Conservation (phyloP, 2,329 filamentous ascomycete genomes). For the Coniella lustricola region DNA sequence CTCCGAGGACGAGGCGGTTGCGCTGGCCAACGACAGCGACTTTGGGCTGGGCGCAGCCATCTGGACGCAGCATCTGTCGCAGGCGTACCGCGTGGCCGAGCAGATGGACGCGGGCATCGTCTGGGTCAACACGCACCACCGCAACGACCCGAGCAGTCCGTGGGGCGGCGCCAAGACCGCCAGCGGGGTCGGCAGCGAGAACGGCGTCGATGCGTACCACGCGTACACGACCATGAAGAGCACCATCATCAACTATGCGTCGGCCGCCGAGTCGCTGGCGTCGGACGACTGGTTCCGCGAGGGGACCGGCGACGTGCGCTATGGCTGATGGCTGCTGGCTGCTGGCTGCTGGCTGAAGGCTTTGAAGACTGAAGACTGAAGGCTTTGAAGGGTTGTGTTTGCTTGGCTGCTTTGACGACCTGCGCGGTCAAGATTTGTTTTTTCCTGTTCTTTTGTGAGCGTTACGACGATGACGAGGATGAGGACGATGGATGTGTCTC, state of each 20-base stretch:
- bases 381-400: too few relatives aligned
- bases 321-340: constrained; percentile 37
- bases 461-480: too few relatives aligned
- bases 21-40: constrained; percentile 63
- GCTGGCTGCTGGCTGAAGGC: too few relatives aligned
- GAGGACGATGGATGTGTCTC: too few relatives aligned
- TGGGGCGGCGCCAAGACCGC: constrained; percentile 59
- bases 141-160: constrained; percentile 64
- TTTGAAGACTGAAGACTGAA: too few relatives aligned
- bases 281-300: constrained; percentile 64
- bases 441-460: too few relatives aligned
- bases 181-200: constrained; percentile 66
- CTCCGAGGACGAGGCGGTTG: constrained; percentile 63
- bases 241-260: constrained; percentile 63
- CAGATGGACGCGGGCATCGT: constrained; percentile 58
- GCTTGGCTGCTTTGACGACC: too few relatives aligned
- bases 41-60: constrained; percentile 73
- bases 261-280: constrained; percentile 40
- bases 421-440: too few relatives aligned
- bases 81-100: constrained; percentile 66
- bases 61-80: constrained; percentile 69
- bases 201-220: constrained; percentile 58
- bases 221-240: constrained; percentile 57
- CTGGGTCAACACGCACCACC: constrained; percentile 57
- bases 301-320: constrained; percentile 47